phyloP scores from a whole-genome alignment of 306 rosid genomes.

The Gleditsia sinensis region DNA sequence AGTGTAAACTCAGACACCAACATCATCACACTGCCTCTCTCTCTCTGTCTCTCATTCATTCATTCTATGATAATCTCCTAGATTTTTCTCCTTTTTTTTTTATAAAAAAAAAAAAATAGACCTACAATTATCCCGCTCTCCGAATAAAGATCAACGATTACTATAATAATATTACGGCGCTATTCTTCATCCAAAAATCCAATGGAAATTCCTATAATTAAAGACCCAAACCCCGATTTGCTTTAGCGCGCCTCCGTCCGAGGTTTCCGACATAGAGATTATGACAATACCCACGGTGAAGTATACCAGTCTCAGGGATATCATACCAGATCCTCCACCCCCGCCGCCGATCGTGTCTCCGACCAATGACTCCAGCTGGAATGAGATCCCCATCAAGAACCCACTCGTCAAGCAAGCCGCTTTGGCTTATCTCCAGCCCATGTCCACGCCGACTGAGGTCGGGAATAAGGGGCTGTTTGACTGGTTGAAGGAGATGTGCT shows the following conservation, averaged over 20 bases:
- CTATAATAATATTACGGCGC: background rate
- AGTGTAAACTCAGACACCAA: too few relatives aligned
- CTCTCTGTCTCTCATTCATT: too few relatives aligned
- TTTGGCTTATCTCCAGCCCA: constrained; percentile 66
- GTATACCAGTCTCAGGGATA: constrained; percentile 67
- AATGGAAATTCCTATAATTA: constrained; percentile 10
- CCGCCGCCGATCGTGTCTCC: constrained; percentile 25
- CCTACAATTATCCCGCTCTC: background rate
- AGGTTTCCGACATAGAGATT: constrained; percentile 44
- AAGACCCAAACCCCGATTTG: background rate
- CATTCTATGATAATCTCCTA: background rate
- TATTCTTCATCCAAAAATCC: background rate
- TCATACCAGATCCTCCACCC: constrained; percentile 33
- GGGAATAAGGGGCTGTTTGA: constrained; percentile 11
- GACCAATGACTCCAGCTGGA: constrained; percentile 43
- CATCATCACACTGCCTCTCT: too few relatives aligned
- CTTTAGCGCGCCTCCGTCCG: constrained; percentile 6
- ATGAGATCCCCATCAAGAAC: constrained; percentile 63
- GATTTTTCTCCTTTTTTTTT: too few relatives aligned
- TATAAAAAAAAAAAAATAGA: too few relatives aligned
- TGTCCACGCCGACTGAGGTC: constrained; percentile 37
- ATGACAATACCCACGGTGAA: constrained; percentile 20
- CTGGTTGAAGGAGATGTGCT: constrained; percentile 32
- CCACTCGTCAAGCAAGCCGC: constrained; percentile 77
- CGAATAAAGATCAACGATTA: background rate